Base-by-base conservation (phyloP, 2,329 filamentous ascomycete genomes). In the Penicillium sp. region DNA sequence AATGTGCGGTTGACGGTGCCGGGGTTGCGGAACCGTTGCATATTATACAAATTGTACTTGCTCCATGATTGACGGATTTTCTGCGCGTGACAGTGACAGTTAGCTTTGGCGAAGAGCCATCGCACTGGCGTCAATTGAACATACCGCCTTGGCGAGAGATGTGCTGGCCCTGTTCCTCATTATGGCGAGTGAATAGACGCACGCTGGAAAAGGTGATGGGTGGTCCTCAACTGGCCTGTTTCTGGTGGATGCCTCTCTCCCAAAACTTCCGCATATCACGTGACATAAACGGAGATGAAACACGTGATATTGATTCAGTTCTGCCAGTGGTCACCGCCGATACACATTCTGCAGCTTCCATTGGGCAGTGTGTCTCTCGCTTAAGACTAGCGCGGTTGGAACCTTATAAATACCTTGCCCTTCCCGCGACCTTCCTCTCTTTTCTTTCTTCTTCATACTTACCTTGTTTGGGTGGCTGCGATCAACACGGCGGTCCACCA, bases 11-110 rank as follows among this genome's bases (percentile, higher is more conserved):
- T 65, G 56, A 63, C 67, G 53, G 76, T 73, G 15, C 64, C 68
- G 16, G 81, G 82, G 2, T 72, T 66, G 41, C 65, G 74, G 31
- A 83, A 67, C 61, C 82, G 81, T 46, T 79, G 76, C 60, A 99
- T 77, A 76, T 96, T 96, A 84, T 89, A 99, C 59, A 99, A 81
- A 70, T 95, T 96, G 81, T 90, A 91, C 78, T 96, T 95, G 80
- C 90, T 95, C 94, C 93, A 96, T 79, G 91, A 90, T 79, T 94
- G 89, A 66, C 93, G 88, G 73, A 96, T 73, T 88, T 90, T 95
- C 92, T 97, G 70, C 28, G 28, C 34, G 49, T 52, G 12, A 34
- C 34, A 29, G 43, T 33, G 31, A 48, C 43, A 47, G 33, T 57
- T 51, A 61, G 54, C 50, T 23, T 34, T 23, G 43, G 33, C 10